These are phyloP conservation scores for Byssochlamys sp. DNA, from an alignment of 2,329 filamentous ascomycete genomes.

Conservation along the genomic window DNA sequence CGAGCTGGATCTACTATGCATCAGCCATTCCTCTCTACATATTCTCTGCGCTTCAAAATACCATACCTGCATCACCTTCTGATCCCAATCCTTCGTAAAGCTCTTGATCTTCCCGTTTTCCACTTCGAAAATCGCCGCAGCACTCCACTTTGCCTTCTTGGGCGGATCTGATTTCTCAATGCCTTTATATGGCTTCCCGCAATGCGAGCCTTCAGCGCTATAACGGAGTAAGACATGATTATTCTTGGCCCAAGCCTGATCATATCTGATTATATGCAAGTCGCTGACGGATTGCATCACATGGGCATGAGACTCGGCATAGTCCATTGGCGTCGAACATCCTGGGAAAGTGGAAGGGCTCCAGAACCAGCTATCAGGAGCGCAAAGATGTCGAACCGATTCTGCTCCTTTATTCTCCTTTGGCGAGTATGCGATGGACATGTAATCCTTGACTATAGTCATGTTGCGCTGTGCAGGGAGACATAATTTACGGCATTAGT, in stretches of 20 bases:
- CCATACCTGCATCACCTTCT: conserved; percentile 15
- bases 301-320: conserved; percentile 27
- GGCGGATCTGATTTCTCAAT: conserved; percentile 20
- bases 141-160: conserved; percentile 27
- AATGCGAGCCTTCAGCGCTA: conserved; percentile 29
- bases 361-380: conserved; percentile 22
- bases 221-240: conserved; percentile 27
- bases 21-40: background rate
- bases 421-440: conserved; percentile 29
- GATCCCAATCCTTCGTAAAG: conserved; percentile 32
- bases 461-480: conserved; percentile 16
- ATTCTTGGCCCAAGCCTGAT: conserved; percentile 27
- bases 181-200: conserved; percentile 26
- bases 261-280: conserved; percentile 27
- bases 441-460: conserved; percentile 26
- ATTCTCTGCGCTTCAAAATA: background rate
- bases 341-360: conserved; percentile 30
- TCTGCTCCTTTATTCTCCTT: conserved; percentile 23
- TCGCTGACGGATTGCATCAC: conserved; percentile 27
- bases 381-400: conserved; percentile 26
- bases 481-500: background rate
- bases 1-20: conserved; percentile 11
- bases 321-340: conserved; percentile 28
- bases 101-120: conserved; percentile 26
- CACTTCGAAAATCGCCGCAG: conserved; percentile 31